Evolutionary conservation across 305 asterid genomes (phyloP).

Genomic region (Ajuga reptans): DNA sequence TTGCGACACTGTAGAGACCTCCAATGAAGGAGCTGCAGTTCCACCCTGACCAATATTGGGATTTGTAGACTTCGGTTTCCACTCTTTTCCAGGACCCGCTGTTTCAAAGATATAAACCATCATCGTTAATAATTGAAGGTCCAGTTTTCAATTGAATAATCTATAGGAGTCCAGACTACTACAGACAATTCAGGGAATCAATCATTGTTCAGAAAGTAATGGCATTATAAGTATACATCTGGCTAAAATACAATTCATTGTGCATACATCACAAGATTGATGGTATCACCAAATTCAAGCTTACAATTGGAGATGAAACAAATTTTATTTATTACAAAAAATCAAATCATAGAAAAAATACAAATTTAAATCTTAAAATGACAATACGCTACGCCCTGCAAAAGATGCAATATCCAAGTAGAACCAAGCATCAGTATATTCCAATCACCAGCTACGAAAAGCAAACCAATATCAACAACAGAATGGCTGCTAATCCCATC

Average conservation of each 20-base stretch:
- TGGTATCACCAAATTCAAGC: not conserved
- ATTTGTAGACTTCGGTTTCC: conserved; percentile 81
- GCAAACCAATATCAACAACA: not conserved
- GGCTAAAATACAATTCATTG: conserved; percentile 3
- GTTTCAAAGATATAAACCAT: conserved; percentile 27
- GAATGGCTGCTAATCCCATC: not conserved
- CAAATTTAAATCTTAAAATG: not conserved
- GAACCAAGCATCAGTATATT: conserved; percentile 12
- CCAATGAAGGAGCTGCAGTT: conserved; percentile 36
- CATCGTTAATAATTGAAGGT: not conserved
- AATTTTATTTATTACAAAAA: not conserved
- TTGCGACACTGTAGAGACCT: conserved; percentile 32
- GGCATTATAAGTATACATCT: not conserved
- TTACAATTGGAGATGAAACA: conserved; percentile 7
- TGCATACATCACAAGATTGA: conserved; percentile 1
- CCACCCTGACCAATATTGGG: conserved; percentile 39
- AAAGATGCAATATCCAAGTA: not conserved
- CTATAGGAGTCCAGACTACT: not conserved
- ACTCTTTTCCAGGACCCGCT: conserved; percentile 67
- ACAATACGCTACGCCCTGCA: not conserved
- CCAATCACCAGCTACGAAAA: conserved; percentile 18
- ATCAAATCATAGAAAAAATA: not conserved
- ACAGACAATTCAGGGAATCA: conserved; percentile 3
- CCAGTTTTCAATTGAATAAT: conserved; percentile 1
- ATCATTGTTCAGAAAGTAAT: not conserved